A percentile compares a stretch with the other conserved stretches of the same genome.
Conservation (phyloP, 2,329 filamentous ascomycete species). For the Ascochyta viciae-villosae region DNA sequence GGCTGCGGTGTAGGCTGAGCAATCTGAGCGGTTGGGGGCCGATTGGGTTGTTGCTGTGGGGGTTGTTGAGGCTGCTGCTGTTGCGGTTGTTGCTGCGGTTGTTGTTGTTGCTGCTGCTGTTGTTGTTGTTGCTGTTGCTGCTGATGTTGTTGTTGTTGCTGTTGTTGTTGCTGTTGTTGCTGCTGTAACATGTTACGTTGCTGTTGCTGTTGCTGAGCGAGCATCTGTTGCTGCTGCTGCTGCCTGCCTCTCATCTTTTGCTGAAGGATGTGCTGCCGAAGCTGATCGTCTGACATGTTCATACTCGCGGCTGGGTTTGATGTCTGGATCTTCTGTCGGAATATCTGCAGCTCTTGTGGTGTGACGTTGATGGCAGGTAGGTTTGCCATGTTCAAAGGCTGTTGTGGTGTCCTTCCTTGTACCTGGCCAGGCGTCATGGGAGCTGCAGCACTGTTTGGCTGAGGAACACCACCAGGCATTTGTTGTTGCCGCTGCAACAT, state of each 20-base stretch:
- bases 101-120: slow-evolving; percentile 16
- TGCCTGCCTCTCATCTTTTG: slow-evolving; percentile 31
- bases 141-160: slow-evolving; percentile 9
- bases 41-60: slow-evolving; percentile 13
- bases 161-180: slow-evolving; percentile 40
- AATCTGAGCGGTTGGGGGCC: slow-evolving; percentile 3
- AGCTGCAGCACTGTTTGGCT: slow-evolving; percentile 33
- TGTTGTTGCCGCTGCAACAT: slow-evolving; percentile 37
- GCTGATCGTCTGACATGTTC: slow-evolving; percentile 37
- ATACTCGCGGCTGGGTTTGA: slow-evolving; percentile 32
- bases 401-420: slow-evolving; percentile 37
- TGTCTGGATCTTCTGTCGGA: slow-evolving; percentile 44
- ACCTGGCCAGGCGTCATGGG: slow-evolving; percentile 48
- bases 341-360: slow-evolving; percentile 50
- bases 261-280: slow-evolving; percentile 35
- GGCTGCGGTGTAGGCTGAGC: slow-evolving; percentile 18
- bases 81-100: slow-evolving; percentile 13
- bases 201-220: slow-evolving; percentile 29
- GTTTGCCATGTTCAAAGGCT: slow-evolving; percentile 36
- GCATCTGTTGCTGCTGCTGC: slow-evolving; percentile 34
- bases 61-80: slow-evolving; percentile 11
- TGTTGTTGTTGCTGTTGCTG: neutral
- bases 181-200: slow-evolving; percentile 28
- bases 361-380: slow-evolving; percentile 42
- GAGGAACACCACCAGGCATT: slow-evolving; percentile 30